Base-by-base conservation (phyloP, 331 rosid genomes). In the Quercus lobata region DNA sequence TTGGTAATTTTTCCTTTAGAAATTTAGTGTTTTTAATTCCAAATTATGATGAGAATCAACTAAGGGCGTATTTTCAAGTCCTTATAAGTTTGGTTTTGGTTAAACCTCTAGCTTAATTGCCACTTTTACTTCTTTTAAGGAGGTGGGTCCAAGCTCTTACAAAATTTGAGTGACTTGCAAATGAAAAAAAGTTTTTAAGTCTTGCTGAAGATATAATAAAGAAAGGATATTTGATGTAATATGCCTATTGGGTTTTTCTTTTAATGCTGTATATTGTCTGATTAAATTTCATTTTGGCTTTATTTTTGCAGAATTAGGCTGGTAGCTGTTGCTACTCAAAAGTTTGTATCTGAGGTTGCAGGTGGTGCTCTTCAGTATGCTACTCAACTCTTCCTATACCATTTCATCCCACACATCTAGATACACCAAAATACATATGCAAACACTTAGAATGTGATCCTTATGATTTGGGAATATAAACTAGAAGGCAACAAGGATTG, bases 311-410 rank as follows among this genome's bases (percentile, higher is more conserved):
- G 97, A 85, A 89, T 92, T 63, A 89, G 97, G 79, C 81, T 91
- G 70, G 94, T 93, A 41, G 96, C 91, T 76, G 96, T 91, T 80
- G 97, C 96, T 69, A 89, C 94, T 11, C 93, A 91, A 85, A 91
- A 89, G 87, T 93, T 93, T 86, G 97, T 91, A 49, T 91, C 91
- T 34, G 97, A 91, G 84, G 91, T 91, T 78, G 97, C 97, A n/a
- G 88, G 84, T 17, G 94, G 87, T 75, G 97, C 94, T 34, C 97
- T 91, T 78, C 91, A 78, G 94, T 93, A 91, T 80, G 92, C 80
- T 76, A 29, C 75, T 79, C 68, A 71, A 54, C 18, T 53, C 57
- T 35, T 76, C 24, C 22, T 52, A 5, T 32, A 19, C 17, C 68
- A 30, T 22, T 32, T 22, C 61, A 35, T 76, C 12, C 57, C 11